Conservation (phyloP, 2,329 filamentous ascomycete species). For the Lanzia echinophila region DNA sequence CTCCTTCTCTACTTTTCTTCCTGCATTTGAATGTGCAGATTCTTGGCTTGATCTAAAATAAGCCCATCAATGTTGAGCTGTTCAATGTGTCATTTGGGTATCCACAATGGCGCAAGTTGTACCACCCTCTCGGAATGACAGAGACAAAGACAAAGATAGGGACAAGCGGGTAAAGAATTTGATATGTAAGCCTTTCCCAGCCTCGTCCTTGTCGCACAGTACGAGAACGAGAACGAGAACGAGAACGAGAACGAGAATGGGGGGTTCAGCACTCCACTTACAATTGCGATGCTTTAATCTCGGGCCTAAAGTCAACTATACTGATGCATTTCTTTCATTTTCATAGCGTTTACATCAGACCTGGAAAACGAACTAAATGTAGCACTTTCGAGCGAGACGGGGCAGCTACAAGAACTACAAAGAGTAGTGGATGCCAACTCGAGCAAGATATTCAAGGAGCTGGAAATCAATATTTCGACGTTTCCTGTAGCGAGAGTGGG, state of each 20-base stretch:
- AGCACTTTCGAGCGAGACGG: background rate
- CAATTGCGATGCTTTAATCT: too few species aligned
- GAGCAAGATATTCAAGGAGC: background rate
- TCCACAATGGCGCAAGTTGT: background rate
- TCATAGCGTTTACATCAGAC: background rate
- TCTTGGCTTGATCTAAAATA: background rate
- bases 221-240: background rate
- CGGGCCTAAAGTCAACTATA: too few species aligned
- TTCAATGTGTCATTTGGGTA: too few species aligned
- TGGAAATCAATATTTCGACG: background rate
- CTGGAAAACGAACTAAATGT: background rate
- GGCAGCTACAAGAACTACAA: too few species aligned
- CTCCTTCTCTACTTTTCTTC: too few species aligned
- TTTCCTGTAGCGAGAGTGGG: background rate
- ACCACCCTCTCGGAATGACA: background rate
- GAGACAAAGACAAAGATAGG: background rate
- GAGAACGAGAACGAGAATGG: background rate
- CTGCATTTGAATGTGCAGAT: too few species aligned
- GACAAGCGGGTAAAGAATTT: background rate
- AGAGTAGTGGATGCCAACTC: too few species aligned
- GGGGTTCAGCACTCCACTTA: background rate
- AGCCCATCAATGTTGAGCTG: background rate
- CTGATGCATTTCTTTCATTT: background rate
- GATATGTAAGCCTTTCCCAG: background rate
- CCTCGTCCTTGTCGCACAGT: background rate